These are phyloP conservation scores for Sporothrix pseudoabietina DNA, from an alignment of 2,329 filamentous ascomycete genomes.

Conservation along the genomic window DNA sequence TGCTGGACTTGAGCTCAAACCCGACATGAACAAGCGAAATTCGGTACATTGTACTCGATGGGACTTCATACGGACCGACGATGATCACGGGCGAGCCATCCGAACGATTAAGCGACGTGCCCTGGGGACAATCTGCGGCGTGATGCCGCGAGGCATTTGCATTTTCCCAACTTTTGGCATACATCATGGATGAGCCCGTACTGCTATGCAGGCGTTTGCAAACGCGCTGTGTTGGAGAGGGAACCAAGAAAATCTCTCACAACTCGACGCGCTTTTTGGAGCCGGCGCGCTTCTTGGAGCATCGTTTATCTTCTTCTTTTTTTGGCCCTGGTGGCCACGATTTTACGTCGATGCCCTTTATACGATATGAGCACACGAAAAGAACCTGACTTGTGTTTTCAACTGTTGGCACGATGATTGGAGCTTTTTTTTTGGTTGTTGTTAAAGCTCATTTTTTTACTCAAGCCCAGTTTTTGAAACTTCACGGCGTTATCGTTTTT, in stretches of 20 bases:
- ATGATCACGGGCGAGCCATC: neutral
- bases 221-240: neutral
- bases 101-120: neutral
- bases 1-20: slow-evolving; percentile 35
- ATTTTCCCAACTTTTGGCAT: neutral
- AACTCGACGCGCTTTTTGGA: neutral
- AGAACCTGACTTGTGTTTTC: neutral
- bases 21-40: slow-evolving; percentile 31
- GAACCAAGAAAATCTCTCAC: neutral
- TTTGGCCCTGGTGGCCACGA: slow-evolving; percentile 17
- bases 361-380: slow-evolving; percentile 2
- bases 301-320: neutral
- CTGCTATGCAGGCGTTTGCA: neutral
- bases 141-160: neutral
- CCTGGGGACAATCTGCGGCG: neutral
- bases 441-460: neutral
- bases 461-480: neutral
- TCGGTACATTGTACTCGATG: neutral
- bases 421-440: neutral
- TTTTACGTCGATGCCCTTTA: neutral
- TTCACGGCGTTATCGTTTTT: slow-evolving; percentile 8
- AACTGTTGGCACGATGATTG: neutral
- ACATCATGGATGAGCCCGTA: neutral
- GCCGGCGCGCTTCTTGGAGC: neutral
- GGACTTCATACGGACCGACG: neutral